Percentiles rank a stretch among this genome's conserved stretches.
These are phyloP conservation scores for Poterioochromonas sp. DNA, from an alignment of 352 stramenopile genomes.

Conservation along the genomic window DNA sequence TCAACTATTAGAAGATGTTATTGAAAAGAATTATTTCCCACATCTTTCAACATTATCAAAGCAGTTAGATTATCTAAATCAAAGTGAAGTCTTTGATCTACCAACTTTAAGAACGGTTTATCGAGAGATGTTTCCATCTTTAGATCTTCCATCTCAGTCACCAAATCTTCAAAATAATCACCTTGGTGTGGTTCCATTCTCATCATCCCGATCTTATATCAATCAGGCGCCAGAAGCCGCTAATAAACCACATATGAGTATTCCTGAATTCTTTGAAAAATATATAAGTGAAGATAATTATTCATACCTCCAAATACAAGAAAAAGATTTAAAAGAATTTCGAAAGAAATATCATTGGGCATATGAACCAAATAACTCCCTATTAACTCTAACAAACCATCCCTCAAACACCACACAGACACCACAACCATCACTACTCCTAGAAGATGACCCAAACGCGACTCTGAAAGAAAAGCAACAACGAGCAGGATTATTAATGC, in stretches of 20 bases:
- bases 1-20: neutral
- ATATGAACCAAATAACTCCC: neutral
- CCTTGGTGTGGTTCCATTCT: too few species aligned
- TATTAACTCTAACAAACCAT: too few species aligned
- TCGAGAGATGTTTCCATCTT: neutral
- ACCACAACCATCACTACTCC: neutral
- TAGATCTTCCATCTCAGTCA: neutral
- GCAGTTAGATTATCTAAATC: neutral
- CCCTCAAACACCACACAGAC: too few species aligned
- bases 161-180: neutral
- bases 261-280: neutral
- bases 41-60: neutral
- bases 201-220: too few species aligned
- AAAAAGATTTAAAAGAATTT: neutral
- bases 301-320: neutral
- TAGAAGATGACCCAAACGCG: neutral
- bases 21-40: conserved; percentile 29
- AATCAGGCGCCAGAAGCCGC: neutral
- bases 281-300: conserved; percentile 23
- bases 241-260: neutral
- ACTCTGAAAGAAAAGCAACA: too few species aligned
- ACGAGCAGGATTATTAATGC: conserved; percentile 13
- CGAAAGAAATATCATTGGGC: conserved; percentile 19
- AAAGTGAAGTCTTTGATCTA: neutral
- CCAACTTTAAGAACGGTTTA: neutral